Percentiles rank a stretch among this genome's conserved stretches.
Evolutionary conservation across 352 stramenopile species (phyloP).

Genomic region (Globisporangium parvum): DNA sequence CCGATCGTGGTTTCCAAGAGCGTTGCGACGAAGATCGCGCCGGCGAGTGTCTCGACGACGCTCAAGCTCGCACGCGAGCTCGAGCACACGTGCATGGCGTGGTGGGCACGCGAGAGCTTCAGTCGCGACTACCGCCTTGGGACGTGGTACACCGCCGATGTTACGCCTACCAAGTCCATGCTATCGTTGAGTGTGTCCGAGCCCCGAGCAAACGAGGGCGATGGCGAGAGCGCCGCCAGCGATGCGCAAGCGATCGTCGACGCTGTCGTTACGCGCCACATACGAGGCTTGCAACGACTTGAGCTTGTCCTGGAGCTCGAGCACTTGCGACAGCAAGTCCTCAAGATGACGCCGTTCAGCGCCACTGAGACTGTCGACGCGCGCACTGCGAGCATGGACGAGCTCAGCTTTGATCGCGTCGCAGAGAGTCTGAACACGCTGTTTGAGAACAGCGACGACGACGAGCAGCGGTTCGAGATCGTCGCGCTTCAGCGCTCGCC

Average conservation of each 20-base stretch:
- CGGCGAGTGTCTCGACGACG: conserved; percentile 26
- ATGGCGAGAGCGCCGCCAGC: background rate
- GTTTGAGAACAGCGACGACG: conserved; percentile 24
- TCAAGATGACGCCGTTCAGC: conserved; percentile 30
- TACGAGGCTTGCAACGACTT: conserved; percentile 37
- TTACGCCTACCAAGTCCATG: conserved; percentile 12
- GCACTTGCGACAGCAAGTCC: conserved; percentile 54
- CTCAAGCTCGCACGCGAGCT: conserved; percentile 48
- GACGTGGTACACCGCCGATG: conserved; percentile 67
- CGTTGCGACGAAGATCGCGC: conserved; percentile 58
- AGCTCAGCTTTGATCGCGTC: conserved; percentile 22
- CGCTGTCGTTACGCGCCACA: conserved; percentile 19
- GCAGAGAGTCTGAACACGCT: conserved; percentile 28
- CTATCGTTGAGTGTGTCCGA: background rate
- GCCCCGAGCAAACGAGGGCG: background rate
- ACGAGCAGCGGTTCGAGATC: conserved; percentile 39
- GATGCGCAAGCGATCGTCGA: conserved; percentile 9
- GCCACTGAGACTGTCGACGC: conserved; percentile 8
- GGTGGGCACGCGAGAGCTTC: conserved; percentile 78
- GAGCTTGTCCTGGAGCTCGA: conserved; percentile 54
- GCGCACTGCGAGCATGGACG: background rate
- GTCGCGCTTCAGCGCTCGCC: conserved; percentile 26
- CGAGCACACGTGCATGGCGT: conserved; percentile 43
- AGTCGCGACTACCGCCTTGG: conserved; percentile 67
- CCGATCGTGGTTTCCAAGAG: conserved; percentile 66